Base-by-base conservation (phyloP, 371 early-diverging fungal species). In the Ecytonucleospora hepatopenaei region DNA sequence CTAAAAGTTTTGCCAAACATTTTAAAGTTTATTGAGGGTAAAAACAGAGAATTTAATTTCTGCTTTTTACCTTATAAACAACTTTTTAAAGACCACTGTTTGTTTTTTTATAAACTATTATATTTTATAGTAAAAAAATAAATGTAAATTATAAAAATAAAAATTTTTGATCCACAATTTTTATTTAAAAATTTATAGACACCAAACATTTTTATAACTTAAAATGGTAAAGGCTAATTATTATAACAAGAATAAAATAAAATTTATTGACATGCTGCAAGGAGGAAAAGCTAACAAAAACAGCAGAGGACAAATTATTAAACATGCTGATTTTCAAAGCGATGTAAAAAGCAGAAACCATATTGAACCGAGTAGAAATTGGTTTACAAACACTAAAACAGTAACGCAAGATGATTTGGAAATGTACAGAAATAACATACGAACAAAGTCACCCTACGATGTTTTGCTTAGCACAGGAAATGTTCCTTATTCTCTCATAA, bases 341-440 rank as follows among this genome's bases (percentile, higher is more conserved):
- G 86, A 86, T 12, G 81, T 84, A 28, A 85, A 86, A 5, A 87
- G 87, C 23, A 65, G 68, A 12, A 81, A 82, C 4, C 84, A 91
- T 67, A 87, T 96, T 21, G 87, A 88, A 61, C 90, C 96, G 61
- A 86, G 91, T 78, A 84, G 95, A 78, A 85, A 88, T 72, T 96
- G 95, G 97, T 97, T 96, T 79, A 90, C 90, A 82, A 86, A 78
- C 88, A 94, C 84, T 88, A 92, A 48, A 59, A 71, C 67, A 15
- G 69, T 78, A 12, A 71, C 71, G n/a, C 66, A 92, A 48, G 87
- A 89, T 72, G 91, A 90, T 62, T 85, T 96, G 74, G 85, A 86
- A 34, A 81, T 84, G 61, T 88, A 86, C 76, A 83, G 86, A 56
- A 85, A 91, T 73, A 54, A 56, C 15, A 33, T 64, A 12, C 64